These are phyloP conservation scores for Isabelozyma rhagii DNA, from an alignment of 805 yeast genomes.

Conservation along the genomic window DNA sequence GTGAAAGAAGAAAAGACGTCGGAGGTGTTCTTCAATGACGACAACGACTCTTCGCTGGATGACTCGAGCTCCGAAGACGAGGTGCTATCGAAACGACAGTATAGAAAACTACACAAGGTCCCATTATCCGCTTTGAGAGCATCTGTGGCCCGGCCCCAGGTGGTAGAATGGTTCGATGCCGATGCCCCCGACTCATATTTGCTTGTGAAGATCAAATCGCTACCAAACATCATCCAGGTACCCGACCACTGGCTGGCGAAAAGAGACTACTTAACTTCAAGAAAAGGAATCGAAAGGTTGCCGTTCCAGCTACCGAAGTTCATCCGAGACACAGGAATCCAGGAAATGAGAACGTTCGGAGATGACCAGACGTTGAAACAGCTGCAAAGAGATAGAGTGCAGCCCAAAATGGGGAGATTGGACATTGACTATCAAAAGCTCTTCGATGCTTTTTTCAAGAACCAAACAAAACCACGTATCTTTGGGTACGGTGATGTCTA, in stretches of 20 bases:
- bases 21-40: conserved; percentile 5
- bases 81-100: conserved; percentile 46
- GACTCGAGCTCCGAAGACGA: neutral
- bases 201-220: conserved; percentile 59
- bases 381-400: conserved; percentile 76
- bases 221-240: conserved; percentile 66
- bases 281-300: conserved; percentile 61
- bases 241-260: conserved; percentile 85
- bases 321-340: conserved; percentile 79
- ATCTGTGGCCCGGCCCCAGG: conserved; percentile 57
- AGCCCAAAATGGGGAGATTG: conserved; percentile 80
- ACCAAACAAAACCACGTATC: conserved; percentile 71
- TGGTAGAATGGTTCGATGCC: conserved; percentile 83
- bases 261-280: conserved; percentile 66
- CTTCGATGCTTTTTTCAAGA: conserved; percentile 82
- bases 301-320: conserved; percentile 78
- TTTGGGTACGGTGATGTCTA: conserved; percentile 72
- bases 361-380: conserved; percentile 65
- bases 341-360: conserved; percentile 72
- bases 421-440: conserved; percentile 83
- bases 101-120: conserved; percentile 51
- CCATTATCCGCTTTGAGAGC: conserved; percentile 69
- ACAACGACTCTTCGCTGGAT: conserved; percentile 1
- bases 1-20: conserved; percentile 12
- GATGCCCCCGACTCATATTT: conserved; percentile 79